phyloP scores from a whole-genome alignment of 2,329 filamentous ascomycete genomes.

The Aphanoascus verrucosus region DNA sequence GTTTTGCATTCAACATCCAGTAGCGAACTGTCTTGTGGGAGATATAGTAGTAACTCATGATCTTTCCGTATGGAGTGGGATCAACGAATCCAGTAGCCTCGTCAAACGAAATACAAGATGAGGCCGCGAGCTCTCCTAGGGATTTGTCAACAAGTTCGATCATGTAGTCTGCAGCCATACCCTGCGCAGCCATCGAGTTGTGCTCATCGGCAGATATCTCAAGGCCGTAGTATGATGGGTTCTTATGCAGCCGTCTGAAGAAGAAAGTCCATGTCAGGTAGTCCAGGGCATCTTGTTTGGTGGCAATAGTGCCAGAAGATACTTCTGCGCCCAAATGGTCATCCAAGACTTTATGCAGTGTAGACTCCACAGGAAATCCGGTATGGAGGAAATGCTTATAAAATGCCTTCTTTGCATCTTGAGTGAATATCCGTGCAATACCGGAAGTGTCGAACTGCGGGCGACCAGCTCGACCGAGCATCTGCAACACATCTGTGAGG shows the following conservation, averaged over 20 bases:
- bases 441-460: constrained; percentile 95
- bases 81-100: constrained; percentile 76
- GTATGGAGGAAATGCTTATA: constrained; percentile 99
- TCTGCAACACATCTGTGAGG: constrained; percentile 91
- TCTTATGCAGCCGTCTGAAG: constrained; percentile 94
- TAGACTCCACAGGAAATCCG: constrained; percentile 94
- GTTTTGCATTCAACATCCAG: constrained; percentile 64
- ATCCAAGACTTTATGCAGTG: constrained; percentile 88
- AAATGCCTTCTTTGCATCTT: constrained; percentile 95
- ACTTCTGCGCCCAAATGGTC: constrained; percentile 95
- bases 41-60: constrained; percentile 99
- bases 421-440: constrained; percentile 93
- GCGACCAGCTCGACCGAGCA: constrained; percentile 89
- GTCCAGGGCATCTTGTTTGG: constrained; percentile 93
- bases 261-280: constrained; percentile 99
- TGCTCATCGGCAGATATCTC: constrained; percentile 89
- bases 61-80: constrained; percentile 83
- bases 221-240: constrained; percentile 93
- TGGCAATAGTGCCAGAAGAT: constrained; percentile 80
- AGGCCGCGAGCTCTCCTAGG: constrained; percentile 67
- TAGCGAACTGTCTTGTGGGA: constrained; percentile 90
- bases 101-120: constrained; percentile 70
- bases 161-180: constrained; percentile 88
- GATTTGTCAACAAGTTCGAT: constrained; percentile 83
- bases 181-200: constrained; percentile 73